Conservation (phyloP, 495 filamentous ascomycete species). For the Aspergillus affinis region DNA sequence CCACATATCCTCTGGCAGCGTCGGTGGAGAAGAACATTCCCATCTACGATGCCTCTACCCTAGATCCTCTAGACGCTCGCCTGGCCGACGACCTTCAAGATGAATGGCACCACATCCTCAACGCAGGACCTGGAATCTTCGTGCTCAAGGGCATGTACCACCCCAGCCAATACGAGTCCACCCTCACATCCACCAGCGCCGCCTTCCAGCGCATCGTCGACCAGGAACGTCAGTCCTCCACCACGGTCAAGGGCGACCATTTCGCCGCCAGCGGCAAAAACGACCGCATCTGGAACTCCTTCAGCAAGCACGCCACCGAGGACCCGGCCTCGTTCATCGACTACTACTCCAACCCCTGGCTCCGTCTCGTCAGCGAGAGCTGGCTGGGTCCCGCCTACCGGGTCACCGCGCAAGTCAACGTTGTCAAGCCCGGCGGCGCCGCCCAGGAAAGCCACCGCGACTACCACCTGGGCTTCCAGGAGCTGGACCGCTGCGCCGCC, state of each 20-base stretch:
- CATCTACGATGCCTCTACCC: slow-evolving; percentile 45
- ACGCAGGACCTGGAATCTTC: slow-evolving; percentile 52
- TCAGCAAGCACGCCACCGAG: slow-evolving; percentile 51
- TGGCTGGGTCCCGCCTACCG: slow-evolving; percentile 56
- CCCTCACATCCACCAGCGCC: slow-evolving; percentile 39
- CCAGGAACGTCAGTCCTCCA: slow-evolving; percentile 25
- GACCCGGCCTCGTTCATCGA: slow-evolving; percentile 46
- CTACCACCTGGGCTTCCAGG: slow-evolving; percentile 59
- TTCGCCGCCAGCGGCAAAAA: slow-evolving; percentile 50
- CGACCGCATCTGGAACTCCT: slow-evolving; percentile 58
- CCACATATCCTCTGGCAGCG: slow-evolving; percentile 44
- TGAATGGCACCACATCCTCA: slow-evolving; percentile 56
- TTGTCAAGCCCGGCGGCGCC: slow-evolving; percentile 51
- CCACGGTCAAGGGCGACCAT: slow-evolving; percentile 49
- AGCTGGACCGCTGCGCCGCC: slow-evolving; percentile 25
- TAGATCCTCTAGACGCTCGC: slow-evolving; percentile 22
- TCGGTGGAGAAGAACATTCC: slow-evolving; percentile 48
- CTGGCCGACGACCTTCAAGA: slow-evolving; percentile 41
- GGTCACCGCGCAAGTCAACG: slow-evolving; percentile 56
- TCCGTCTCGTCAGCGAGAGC: slow-evolving; percentile 40
- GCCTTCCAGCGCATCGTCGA: slow-evolving; percentile 48
- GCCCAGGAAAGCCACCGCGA: slow-evolving; percentile 55
- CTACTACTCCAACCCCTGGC: slow-evolving; percentile 57
- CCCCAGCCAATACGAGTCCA: slow-evolving; percentile 21
- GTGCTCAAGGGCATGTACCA: slow-evolving; percentile 48